Percentiles rank a stretch among this genome's conserved stretches.
Evolutionary conservation across 2,329 filamentous ascomycete species (phyloP).

Genomic region (Cytospora piceicola): DNA sequence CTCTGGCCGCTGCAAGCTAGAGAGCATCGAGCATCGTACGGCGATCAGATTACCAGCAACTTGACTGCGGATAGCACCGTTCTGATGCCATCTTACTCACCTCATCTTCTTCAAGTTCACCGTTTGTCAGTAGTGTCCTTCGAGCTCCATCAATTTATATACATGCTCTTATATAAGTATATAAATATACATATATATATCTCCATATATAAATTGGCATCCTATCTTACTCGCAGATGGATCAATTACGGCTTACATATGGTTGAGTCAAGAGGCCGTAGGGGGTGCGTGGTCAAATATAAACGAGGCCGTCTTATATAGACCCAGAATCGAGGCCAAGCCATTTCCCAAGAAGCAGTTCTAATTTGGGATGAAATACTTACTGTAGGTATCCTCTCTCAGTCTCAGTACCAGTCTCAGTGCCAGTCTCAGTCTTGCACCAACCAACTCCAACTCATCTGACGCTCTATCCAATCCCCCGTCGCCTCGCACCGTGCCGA

Average conservation of each 20-base stretch:
- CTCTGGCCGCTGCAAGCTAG: no score
- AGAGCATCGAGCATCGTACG: no score
- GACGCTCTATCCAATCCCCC: background rate
- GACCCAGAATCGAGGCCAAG: background rate
- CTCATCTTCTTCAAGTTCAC: no score
- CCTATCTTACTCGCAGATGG: background rate
- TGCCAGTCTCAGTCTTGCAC: background rate
- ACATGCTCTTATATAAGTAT: no score
- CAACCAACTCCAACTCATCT: background rate
- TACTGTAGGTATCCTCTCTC: no score
- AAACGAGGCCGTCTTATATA: background rate
- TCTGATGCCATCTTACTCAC: background rate
- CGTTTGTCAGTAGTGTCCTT: no score
- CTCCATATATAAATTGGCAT: background rate
- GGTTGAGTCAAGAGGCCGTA: background rate
- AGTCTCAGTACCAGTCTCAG: background rate
- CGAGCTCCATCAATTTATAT: background rate
- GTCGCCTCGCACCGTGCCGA: background rate
- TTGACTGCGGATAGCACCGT: background rate
- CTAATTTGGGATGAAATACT: background rate
- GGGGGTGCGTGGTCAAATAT: background rate
- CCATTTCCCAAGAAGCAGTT: background rate
- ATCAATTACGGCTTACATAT: background rate
- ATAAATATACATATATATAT: background rate
- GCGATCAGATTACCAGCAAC: constrained; percentile 8